Conservation (phyloP, 2,329 filamentous ascomycete genomes). For the Aspergillus japonicus region DNA sequence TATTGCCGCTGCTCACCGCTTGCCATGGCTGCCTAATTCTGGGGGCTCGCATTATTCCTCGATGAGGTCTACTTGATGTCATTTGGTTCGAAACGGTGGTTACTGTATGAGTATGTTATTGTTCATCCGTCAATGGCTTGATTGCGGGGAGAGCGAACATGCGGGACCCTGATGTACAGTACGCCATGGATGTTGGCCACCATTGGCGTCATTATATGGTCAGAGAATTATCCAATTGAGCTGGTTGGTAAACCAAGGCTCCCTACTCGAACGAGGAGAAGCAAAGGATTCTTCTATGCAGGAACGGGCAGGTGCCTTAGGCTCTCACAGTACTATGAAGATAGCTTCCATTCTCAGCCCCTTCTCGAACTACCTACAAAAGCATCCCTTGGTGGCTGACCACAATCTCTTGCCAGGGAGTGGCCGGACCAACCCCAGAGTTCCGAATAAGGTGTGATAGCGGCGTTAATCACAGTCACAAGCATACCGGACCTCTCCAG, state of each 20-base stretch:
- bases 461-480: slow-evolving; percentile 5
- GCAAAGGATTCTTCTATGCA: neutral
- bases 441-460: neutral
- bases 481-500: slow-evolving; percentile 3
- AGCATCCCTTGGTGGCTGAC: neutral
- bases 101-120: no score
- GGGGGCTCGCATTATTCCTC: neutral
- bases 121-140: neutral
- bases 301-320: neutral
- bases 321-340: neutral
- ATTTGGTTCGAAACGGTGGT: neutral
- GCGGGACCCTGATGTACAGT: neutral
- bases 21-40: neutral
- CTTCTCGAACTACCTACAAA: neutral
- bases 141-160: neutral
- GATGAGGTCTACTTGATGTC: neutral
- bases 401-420: neutral
- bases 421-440: no score
- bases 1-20: neutral
- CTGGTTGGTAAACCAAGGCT: neutral
- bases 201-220: neutral
- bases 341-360: slow-evolving; percentile 3
- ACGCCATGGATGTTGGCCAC: neutral
- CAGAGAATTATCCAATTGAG: neutral
- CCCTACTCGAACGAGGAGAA: no score